phyloP scores from a whole-genome alignment of 805 yeast genomes.

The Wickerhamomyces chambardii region DNA sequence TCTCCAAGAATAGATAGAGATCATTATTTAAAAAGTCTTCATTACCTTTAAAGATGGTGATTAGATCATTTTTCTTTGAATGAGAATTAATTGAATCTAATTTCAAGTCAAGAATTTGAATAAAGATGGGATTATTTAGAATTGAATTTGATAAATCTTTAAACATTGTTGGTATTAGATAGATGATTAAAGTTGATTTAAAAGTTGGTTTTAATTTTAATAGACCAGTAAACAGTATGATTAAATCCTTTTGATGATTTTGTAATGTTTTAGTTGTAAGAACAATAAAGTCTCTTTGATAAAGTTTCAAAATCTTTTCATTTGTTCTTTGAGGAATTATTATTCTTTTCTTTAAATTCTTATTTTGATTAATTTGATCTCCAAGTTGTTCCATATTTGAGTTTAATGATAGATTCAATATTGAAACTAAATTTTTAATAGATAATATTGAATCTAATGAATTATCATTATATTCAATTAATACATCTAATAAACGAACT shows the following conservation, averaged over 20 bases:
- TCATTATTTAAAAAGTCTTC: conserved; percentile 17
- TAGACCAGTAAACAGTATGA: conserved; percentile 20
- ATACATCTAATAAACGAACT: too few species aligned
- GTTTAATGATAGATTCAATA: too few species aligned
- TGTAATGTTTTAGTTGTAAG: conserved; percentile 8
- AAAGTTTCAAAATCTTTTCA: too few species aligned
- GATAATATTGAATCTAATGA: too few species aligned
- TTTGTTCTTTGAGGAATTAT: conserved; percentile 9
- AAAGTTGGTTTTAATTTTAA: conserved; percentile 27
- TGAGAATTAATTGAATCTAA: too few species aligned
- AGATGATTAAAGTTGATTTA: conserved; percentile 30
- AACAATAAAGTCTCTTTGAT: conserved; percentile 20
- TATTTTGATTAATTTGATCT: too few species aligned
- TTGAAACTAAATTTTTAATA: too few species aligned
- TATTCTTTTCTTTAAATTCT: conserved; percentile 4
- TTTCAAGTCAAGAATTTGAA: not conserved
- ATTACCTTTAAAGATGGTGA: conserved; percentile 1
- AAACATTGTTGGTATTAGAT: conserved; percentile 30
- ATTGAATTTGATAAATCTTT: conserved; percentile 22
- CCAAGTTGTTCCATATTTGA: too few species aligned
- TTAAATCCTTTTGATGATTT: conserved; percentile 4
- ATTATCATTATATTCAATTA: too few species aligned
- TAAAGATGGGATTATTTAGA: conserved; percentile 11
- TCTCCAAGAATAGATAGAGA: conserved; percentile 45
- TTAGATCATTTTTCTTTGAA: not conserved